Evolutionary conservation across 148 eudicot species (phyloP), one percentile per base, ranked within the genome.

Genomic region (Simmondsia chinensis): DNA sequence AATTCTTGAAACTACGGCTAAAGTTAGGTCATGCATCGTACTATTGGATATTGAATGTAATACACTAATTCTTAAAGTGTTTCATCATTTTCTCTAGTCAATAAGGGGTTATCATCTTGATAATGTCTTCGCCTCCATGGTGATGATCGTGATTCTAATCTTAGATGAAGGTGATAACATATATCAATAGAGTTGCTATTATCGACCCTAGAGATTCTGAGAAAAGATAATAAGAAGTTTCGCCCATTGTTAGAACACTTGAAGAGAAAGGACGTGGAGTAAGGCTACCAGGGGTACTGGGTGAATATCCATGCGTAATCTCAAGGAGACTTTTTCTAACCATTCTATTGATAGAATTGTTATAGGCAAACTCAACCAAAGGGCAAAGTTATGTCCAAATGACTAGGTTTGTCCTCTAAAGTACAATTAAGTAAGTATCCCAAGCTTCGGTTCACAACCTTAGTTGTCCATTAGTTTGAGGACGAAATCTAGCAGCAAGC

Each of bases 41-140:
- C 86, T 93, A 96, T 31, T 93, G 70, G 99, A 93, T 67, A 76
- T 93, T 27, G 96, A 93, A 59, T 86, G 94, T 52, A 94, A 93
- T 44, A 60, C 40, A 33, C 57, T 93, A 52, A 77, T 93, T 44
- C 46, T 59, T 12, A 72, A 86, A 61, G 86, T 93, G 99, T 93
- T 93, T 61, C 72, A 71, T 23, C 79, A 74, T 47, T 93, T 93
- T 47, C 61, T 93, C 33, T 66, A 57, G 54, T 47, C 82, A 5
- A 72, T 93, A 58, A 75, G 96, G 73, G 85, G 60, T 49, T 48
- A 79, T 61, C 95, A 82, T 50, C 60, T 70, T 1, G 86, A 74
- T 9, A 58, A 20, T 36, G 77, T 91, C 9, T 70, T 71, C 39
- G 37, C 79, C 34, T 74, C 80, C 24, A 91, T 91, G 94, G 99